A percentile compares a stretch with the other conserved stretches of the same genome.
phyloP scores from a whole-genome alignment of 1,139 yeast genomes.

The Geotrichum candidum region DNA sequence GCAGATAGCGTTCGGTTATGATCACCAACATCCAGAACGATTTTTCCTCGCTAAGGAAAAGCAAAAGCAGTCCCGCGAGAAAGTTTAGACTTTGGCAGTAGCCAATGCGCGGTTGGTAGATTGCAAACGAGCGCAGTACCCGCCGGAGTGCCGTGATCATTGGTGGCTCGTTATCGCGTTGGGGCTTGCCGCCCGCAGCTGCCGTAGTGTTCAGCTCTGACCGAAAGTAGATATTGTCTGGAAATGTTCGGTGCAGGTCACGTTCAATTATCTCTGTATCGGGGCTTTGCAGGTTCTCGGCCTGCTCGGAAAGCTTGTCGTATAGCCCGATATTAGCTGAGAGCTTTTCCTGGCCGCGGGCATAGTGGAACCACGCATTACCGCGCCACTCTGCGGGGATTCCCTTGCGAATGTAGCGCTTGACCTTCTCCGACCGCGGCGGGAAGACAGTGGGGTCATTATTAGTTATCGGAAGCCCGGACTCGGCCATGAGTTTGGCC shows the following conservation, averaged over 20 bases:
- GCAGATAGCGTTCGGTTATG: constrained; percentile 75
- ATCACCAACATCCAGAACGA: constrained; percentile 96
- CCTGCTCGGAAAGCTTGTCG: constrained; percentile 49
- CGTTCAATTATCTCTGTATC: constrained; percentile 91
- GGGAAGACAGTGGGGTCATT: constrained; percentile 55
- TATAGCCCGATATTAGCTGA: constrained; percentile 68
- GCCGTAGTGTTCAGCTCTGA: constrained; percentile 26
- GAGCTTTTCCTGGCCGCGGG: constrained; percentile 78
- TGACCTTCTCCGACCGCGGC: constrained; percentile 73
- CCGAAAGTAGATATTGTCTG: constrained; percentile 78
- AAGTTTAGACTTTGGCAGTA: constrained; percentile 94
- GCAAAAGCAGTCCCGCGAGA: constrained; percentile 73
- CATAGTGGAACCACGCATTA: constrained; percentile 92
- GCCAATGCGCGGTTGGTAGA: constrained; percentile 84
- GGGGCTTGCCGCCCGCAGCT: neutral
- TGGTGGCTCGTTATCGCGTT: constrained; percentile 44
- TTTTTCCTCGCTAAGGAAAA: constrained; percentile 82
- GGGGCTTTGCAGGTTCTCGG: constrained; percentile 41
- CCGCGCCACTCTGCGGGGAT: constrained; percentile 98
- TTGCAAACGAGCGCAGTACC: constrained; percentile 77
- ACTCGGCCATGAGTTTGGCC: constrained; percentile 56
- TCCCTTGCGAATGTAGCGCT: constrained; percentile 80
- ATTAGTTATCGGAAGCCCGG: constrained; percentile 48
- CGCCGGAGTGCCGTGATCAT: constrained; percentile 69
- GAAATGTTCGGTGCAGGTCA: constrained; percentile 88